Evolutionary conservation across 2,329 filamentous ascomycete genomes (phyloP).

Genomic region (Helicocarpus griseus): DNA sequence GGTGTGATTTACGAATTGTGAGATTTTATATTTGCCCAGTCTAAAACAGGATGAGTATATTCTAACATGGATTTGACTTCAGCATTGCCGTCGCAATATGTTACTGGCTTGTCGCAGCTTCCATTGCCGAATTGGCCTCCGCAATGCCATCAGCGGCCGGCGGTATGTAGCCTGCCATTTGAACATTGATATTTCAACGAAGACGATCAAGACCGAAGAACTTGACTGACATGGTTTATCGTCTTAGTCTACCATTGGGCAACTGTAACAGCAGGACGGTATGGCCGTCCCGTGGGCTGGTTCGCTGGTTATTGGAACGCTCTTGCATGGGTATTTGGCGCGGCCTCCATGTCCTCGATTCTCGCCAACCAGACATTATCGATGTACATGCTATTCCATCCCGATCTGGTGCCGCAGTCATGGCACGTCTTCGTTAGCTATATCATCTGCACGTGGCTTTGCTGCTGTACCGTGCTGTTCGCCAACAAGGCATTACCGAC

Average conservation of each 20-base stretch:
- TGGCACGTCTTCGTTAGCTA: slow-evolving; percentile 55
- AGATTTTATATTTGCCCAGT: slow-evolving; percentile 2
- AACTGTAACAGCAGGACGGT: slow-evolving; percentile 47
- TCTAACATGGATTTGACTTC: slow-evolving; percentile 11
- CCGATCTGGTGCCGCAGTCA: slow-evolving; percentile 39
- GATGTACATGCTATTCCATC: slow-evolving; percentile 52
- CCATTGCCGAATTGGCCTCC: slow-evolving; percentile 51
- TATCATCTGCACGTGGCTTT: slow-evolving; percentile 46
- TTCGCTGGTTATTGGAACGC: slow-evolving; percentile 39
- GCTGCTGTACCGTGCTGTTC: slow-evolving; percentile 45
- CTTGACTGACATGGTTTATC: not conserved
- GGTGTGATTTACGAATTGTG: slow-evolving; percentile 55
- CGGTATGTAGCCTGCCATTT: slow-evolving; percentile 19
- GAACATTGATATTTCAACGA: not conserved
- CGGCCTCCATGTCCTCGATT: slow-evolving; percentile 50
- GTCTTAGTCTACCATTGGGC: slow-evolving; percentile 51
- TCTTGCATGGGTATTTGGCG: slow-evolving; percentile 50
- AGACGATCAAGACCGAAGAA: not conserved
- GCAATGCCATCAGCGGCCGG: slow-evolving; percentile 53
- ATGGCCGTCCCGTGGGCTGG: slow-evolving; percentile 43
- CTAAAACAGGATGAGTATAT: not conserved
- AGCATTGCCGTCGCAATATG: slow-evolving; percentile 39
- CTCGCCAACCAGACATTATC: slow-evolving; percentile 51
- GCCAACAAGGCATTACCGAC: slow-evolving; percentile 43
- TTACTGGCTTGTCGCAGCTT: slow-evolving; percentile 51